These are phyloP conservation scores for Globisporangium nagaii DNA, from an alignment of 352 stramenopile genomes.

Conservation along the genomic window DNA sequence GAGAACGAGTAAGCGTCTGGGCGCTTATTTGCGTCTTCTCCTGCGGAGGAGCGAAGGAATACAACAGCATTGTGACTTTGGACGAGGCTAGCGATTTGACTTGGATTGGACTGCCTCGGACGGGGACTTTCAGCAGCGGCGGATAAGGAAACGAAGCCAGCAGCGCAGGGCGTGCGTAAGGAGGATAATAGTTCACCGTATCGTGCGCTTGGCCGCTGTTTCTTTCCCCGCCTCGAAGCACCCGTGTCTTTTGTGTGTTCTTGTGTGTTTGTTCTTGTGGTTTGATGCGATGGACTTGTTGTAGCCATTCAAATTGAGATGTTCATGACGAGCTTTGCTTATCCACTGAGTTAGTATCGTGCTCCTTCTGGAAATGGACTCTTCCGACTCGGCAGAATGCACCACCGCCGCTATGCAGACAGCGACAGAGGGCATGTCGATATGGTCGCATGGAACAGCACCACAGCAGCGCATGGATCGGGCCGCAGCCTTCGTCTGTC, in stretches of 20 bases:
- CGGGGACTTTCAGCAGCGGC: conserved; percentile 15
- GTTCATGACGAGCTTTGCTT: conserved; percentile 15
- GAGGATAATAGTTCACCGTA: conserved; percentile 27
- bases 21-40: conserved; percentile 2
- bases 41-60: too few species aligned
- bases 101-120: conserved; percentile 6
- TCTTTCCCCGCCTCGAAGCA: neutral
- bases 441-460: too few species aligned
- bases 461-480: too few species aligned
- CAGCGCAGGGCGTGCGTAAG: conserved; percentile 20
- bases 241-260: neutral
- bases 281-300: too few species aligned
- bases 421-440: too few species aligned
- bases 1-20: conserved; percentile 88
- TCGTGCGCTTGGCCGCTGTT: conserved; percentile 20
- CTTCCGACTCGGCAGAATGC: too few species aligned
- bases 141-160: neutral
- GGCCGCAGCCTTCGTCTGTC: too few species aligned
- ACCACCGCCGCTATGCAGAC: too few species aligned
- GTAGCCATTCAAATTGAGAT: too few species aligned
- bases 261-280: conserved; percentile 4
- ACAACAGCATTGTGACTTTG: conserved; percentile 11
- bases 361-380: too few species aligned
- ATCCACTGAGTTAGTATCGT: neutral
- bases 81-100: conserved; percentile 7